Conservation (phyloP, 805 yeast genomes). For the Schwanniomyces occidentalis region DNA sequence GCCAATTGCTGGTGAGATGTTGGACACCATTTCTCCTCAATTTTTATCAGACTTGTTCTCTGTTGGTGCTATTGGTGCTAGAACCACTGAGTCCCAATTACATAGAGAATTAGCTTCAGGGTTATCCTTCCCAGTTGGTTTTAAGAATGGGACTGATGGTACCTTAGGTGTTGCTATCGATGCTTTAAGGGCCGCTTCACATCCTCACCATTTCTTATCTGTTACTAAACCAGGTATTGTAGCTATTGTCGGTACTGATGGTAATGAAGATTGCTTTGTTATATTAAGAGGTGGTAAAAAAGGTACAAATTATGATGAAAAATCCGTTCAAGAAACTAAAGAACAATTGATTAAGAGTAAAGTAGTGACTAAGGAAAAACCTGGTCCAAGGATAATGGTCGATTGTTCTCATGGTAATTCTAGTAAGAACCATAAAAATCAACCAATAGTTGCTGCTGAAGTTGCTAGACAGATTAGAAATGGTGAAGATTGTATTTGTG, state of each 20-base stretch:
- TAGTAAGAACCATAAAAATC: constrained; percentile 85
- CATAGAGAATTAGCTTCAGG: constrained; percentile 98
- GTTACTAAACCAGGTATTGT: constrained; percentile 96
- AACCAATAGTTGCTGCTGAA: constrained; percentile 80
- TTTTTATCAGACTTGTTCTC: constrained; percentile 90
- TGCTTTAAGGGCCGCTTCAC: constrained; percentile 88
- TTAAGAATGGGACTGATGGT: constrained; percentile 98
- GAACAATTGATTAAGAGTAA: constrained; percentile 54
- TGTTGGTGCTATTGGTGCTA: constrained; percentile 97
- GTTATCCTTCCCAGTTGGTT: constrained; percentile 95
- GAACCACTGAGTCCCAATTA: constrained; percentile 97
- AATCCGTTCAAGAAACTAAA: constrained; percentile 67
- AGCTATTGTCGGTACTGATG: constrained; percentile 94
- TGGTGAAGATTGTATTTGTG: constrained; percentile 80
- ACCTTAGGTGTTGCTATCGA: constrained; percentile 91
- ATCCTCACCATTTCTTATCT: constrained; percentile 90
- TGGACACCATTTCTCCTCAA: constrained; percentile 97
- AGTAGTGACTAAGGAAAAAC: constrained; percentile 46
- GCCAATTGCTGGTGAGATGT: constrained; percentile 97
- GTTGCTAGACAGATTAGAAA: constrained; percentile 75
- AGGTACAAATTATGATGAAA: constrained; percentile 87
- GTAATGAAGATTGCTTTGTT: constrained; percentile 86
- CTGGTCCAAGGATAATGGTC: constrained; percentile 75
- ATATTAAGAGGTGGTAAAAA: constrained; percentile 94
- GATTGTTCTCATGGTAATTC: constrained; percentile 99